Evolutionary conservation across 306 rosid species (phyloP).

Genomic region (Dryas drummondii): DNA sequence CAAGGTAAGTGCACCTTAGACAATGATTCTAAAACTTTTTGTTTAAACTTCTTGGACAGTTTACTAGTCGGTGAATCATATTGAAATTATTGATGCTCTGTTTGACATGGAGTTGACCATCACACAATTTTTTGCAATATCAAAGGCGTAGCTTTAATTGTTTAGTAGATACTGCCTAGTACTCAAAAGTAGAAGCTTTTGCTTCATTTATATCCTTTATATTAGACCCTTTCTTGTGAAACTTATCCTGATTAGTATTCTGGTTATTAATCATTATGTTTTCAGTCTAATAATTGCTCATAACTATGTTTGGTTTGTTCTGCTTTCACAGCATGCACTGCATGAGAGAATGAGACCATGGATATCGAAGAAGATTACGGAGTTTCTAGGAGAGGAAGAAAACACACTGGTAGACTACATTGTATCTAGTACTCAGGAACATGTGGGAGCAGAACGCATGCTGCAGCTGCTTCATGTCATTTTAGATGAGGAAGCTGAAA

Average conservation of each 20-base stretch:
- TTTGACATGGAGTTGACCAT: too few relatives aligned
- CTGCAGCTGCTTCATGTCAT: conserved; percentile 89
- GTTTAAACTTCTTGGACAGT: not conserved
- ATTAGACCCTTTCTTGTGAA: not conserved
- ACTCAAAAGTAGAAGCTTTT: too few relatives aligned
- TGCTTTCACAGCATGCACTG: conserved; percentile 62
- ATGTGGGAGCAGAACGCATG: conserved; percentile 92
- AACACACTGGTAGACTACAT: conserved; percentile 88
- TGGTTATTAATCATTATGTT: not conserved
- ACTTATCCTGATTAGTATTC: not conserved
- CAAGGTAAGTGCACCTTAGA: conserved; percentile 46
- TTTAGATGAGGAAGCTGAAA: conserved; percentile 97
- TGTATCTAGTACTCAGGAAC: conserved; percentile 90
- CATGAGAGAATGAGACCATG: conserved; percentile 98
- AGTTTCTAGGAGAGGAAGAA: conserved; percentile 96
- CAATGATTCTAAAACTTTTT: not conserved
- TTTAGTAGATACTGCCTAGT: too few relatives aligned
- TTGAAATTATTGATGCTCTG: too few relatives aligned
- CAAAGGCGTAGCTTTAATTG: too few relatives aligned
- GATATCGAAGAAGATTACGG: conserved; percentile 91
- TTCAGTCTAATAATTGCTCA: not conserved
- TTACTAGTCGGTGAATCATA: too few relatives aligned
- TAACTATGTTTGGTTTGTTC: conserved; percentile 9
- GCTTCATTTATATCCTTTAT: too few relatives aligned
- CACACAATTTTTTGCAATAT: too few relatives aligned